These are phyloP conservation scores for Claviceps sp. DNA, from an alignment of 2,329 filamentous ascomycete genomes.

Conservation along the genomic window DNA sequence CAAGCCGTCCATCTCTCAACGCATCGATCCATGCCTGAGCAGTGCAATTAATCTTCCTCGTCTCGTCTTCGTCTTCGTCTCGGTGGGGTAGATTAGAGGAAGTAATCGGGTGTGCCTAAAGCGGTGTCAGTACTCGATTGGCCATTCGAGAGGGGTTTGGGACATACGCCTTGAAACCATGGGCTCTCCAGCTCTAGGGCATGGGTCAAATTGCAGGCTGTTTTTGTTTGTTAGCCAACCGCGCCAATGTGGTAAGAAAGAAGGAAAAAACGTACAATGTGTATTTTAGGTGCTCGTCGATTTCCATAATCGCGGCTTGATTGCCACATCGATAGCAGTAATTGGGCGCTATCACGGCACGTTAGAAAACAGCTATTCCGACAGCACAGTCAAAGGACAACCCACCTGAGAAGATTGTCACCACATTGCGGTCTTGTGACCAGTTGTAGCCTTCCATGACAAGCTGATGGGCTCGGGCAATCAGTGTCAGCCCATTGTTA, in stretches of 20 bases:
- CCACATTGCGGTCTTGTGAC: slow-evolving; percentile 96
- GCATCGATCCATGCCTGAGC: neutral
- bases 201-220: slow-evolving; percentile 98
- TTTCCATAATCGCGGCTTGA: slow-evolving; percentile 99
- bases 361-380: neutral
- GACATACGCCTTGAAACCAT: slow-evolving; percentile 86
- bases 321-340: slow-evolving; percentile 99
- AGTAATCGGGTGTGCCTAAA: slow-evolving; percentile 83
- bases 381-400: too few species aligned
- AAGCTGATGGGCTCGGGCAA: slow-evolving; percentile 91
- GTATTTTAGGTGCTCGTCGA: slow-evolving; percentile 98
- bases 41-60: slow-evolving; percentile 16
- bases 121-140: slow-evolving; percentile 10
- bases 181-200: slow-evolving; percentile 89
- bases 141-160: too few species aligned
- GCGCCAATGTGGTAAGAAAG: neutral
- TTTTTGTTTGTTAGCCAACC: slow-evolving; percentile 13
- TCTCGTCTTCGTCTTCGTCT: neutral
- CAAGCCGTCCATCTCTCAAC: neutral
- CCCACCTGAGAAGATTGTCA: slow-evolving; percentile 92
- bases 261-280: slow-evolving; percentile 67
- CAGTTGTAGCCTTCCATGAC: slow-evolving; percentile 99
- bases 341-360: slow-evolving; percentile 48
- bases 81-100: slow-evolving; percentile 52
- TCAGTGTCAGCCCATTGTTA: slow-evolving; percentile 92